Conservation (phyloP, 495 filamentous ascomycete genomes). For the Daldinia grandis region DNA sequence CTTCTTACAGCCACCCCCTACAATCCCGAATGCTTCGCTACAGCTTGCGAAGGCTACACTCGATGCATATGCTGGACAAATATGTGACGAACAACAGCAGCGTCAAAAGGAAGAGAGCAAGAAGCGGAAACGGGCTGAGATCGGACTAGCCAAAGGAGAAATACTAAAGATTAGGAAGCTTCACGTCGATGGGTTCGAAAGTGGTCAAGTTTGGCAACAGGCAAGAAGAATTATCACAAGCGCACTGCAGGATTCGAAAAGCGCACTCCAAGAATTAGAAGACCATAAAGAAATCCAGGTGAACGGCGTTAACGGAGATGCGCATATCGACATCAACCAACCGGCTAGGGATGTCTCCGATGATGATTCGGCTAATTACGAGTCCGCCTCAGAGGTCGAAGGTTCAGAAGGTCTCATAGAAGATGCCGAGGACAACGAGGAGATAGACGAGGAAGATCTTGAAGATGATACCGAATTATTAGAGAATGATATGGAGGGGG, state of each 20-base stretch:
- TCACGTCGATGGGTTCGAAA: conserved; percentile 86
- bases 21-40: conserved; percentile 70
- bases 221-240: conserved; percentile 76
- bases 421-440: conserved; percentile 56
- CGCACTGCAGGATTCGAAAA: conserved; percentile 51
- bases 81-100: conserved; percentile 70
- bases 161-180: conserved; percentile 77
- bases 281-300: conserved; percentile 48
- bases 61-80: conserved; percentile 74
- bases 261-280: conserved; percentile 60
- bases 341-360: conserved; percentile 61
- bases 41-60: conserved; percentile 77
- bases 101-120: conserved; percentile 64
- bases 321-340: conserved; percentile 46
- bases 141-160: conserved; percentile 46
- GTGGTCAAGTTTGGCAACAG: conserved; percentile 94
- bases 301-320: conserved; percentile 25
- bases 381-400: conserved; percentile 45
- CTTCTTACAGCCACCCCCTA: conserved; percentile 74
- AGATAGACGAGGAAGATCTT: conserved; percentile 52
- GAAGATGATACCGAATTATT: conserved; percentile 48
- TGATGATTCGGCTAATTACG: conserved; percentile 46
- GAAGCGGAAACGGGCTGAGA: conserved; percentile 70
- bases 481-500: conserved; percentile 47
- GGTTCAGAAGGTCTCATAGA: conserved; percentile 50